Evolutionary conservation across 75 land plant genomes (phyloP), one percentile per base, ranked within the genome.

Genomic region (Gnetum montanum): DNA sequence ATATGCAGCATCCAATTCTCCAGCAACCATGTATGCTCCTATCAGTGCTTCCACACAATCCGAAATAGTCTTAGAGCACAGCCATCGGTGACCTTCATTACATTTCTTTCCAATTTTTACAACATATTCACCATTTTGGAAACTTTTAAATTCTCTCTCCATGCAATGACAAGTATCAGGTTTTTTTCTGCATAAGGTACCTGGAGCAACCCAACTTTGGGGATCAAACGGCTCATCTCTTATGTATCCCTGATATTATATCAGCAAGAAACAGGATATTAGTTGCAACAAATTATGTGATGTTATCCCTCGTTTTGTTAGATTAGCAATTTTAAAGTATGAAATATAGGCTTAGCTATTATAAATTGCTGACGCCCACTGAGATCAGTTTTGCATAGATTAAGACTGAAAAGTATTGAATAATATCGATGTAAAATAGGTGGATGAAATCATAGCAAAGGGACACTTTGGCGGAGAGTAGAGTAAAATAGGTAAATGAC

Each of bases 41-140:
- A 95, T 83, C 6, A 95, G 62, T 20, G 99, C 91, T 66, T 95
- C 99, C 47, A 81, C 80, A 61, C 81, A 85, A 70, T 95, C 99
- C 6, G 99, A 54, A 46, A 90, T 71, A 1, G 97, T 90, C 66
- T 95, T 95, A 23, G 99, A 95, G 63, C 92, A 87, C 69, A 95
- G 74, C 88, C 96, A 95, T 15, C 97, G 55, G 60, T 95, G 99
- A 8, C 97, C 97, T 49, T 33, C 62, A 53, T 78, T 85, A 61
- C 99, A 95, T 40, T 61, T 53, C 59, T 78, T 81, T 25, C 97
- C 92, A 38, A 86, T 57, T 33, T 66, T 55, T 34, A 71, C 22
- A 58, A 76, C 67, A 7, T 29, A 8, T 72, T 62, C 34, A 54
- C 59, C 31, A 57, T 70, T 2, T 54, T 26, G 37, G 57, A 60